Evolutionary conservation across 306 rosid species (phyloP).

Genomic region (Sphenostylis stenocarpa): DNA sequence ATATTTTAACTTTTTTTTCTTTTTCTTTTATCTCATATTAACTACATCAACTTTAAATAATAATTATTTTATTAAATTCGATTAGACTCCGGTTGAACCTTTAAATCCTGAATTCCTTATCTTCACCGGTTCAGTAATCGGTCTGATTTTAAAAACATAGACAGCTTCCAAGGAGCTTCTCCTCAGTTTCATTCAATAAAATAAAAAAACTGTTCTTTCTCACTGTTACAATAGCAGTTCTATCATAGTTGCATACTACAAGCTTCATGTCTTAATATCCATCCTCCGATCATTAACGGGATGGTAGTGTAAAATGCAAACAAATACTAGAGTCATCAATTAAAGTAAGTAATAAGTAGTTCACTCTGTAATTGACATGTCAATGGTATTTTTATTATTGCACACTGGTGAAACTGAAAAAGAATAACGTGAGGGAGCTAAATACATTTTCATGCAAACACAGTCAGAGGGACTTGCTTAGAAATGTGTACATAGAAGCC

Average conservation of each 20-base stretch:
- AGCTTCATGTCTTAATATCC: neutral
- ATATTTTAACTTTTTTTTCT: too few species aligned
- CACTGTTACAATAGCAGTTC: neutral
- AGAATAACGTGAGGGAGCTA: neutral
- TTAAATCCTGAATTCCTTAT: too few species aligned
- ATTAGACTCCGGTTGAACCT: too few species aligned
- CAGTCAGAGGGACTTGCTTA: neutral
- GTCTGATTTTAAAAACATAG: too few species aligned
- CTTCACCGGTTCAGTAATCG: too few species aligned
- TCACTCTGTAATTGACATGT: neutral
- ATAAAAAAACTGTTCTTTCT: neutral
- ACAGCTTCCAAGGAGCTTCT: neutral
- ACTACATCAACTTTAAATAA: too few species aligned
- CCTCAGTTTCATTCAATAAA: neutral
- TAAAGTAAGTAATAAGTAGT: neutral
- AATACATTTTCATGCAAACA: neutral
- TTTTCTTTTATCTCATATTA: too few species aligned
- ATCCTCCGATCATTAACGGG: neutral
- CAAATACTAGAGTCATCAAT: neutral
- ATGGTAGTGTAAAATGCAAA: neutral
- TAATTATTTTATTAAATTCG: too few species aligned
- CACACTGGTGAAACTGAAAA: neutral
- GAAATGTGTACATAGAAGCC: neutral
- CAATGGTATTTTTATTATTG: slow-evolving; percentile 6
- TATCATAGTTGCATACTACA: neutral